Evolutionary conservation across 1,284 basidiomycete genomes (phyloP).

Genomic region (Bondarzewia mesenterica): DNA sequence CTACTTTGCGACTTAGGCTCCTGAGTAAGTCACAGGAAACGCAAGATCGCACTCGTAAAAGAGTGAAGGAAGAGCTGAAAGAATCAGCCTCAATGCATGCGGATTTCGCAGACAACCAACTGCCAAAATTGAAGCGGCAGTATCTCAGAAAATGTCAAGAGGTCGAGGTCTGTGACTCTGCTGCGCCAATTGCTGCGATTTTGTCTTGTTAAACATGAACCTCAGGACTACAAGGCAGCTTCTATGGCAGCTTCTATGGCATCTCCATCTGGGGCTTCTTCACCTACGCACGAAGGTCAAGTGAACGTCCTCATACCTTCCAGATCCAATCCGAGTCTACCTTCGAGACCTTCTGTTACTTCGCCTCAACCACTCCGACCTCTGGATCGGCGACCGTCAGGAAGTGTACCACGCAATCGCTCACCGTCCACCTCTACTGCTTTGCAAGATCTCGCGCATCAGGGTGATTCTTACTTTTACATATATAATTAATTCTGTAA

Average conservation of each 20-base stretch:
- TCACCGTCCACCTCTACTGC: conserved; percentile 65
- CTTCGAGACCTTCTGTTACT: conserved; percentile 38
- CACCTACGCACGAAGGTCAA: conserved; percentile 13
- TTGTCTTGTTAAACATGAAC: not conserved
- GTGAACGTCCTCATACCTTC: conserved; percentile 26
- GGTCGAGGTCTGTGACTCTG: conserved; percentile 51
- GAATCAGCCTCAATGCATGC: conserved; percentile 63
- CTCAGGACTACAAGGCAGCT: conserved; percentile 55
- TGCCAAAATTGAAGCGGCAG: conserved; percentile 70
- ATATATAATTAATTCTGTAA: not conserved
- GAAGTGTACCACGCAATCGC: conserved; percentile 51
- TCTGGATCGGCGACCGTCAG: conserved; percentile 66
- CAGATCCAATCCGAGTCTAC: conserved; percentile 25
- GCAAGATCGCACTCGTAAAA: conserved; percentile 80
- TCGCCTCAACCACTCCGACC: conserved; percentile 65
- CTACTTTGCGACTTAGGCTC: not conserved
- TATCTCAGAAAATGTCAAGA: conserved; percentile 80
- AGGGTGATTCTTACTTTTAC: conserved; percentile 48
- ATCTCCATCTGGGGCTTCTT: conserved; percentile 5
- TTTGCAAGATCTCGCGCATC: conserved; percentile 70
- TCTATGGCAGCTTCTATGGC: conserved; percentile 26
- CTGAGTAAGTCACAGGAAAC: conserved; percentile 49
- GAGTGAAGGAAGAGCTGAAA: conserved; percentile 86
- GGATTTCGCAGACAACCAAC: conserved; percentile 67
- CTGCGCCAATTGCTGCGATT: not conserved